These are phyloP conservation scores for Kluyveromyces starmeri DNA, from an alignment of 805 yeast species.

Conservation along the genomic window DNA sequence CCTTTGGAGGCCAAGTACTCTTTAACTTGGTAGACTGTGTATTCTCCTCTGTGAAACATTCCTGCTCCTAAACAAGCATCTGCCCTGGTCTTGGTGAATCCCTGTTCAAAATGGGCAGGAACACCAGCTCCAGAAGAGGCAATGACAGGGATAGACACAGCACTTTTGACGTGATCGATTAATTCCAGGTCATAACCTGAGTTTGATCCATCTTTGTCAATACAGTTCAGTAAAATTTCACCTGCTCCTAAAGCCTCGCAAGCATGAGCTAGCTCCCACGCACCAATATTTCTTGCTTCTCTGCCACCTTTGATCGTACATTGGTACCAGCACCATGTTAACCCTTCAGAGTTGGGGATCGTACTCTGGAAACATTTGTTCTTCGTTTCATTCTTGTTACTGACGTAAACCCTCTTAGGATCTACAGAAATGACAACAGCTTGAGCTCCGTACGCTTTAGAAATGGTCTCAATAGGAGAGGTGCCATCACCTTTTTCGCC, in stretches of 20 bases:
- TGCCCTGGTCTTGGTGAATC: slow-evolving; percentile 66
- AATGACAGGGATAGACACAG: slow-evolving; percentile 84
- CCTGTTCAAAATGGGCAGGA: slow-evolving; percentile 86
- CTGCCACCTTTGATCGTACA: slow-evolving; percentile 97
- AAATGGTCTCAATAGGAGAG: slow-evolving; percentile 88
- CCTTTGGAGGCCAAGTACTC: slow-evolving; percentile 48
- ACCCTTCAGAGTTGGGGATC: slow-evolving; percentile 80
- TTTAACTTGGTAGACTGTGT: slow-evolving; percentile 79
- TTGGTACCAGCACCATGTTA: slow-evolving; percentile 84
- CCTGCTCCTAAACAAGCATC: slow-evolving; percentile 99
- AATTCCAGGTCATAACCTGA: slow-evolving; percentile 89
- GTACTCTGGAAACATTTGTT: slow-evolving; percentile 58
- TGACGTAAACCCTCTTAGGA: slow-evolving; percentile 79
- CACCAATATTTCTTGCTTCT: slow-evolving; percentile 82
- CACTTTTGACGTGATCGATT: slow-evolving; percentile 63
- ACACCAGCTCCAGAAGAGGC: slow-evolving; percentile 97
- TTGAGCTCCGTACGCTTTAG: slow-evolving; percentile 87
- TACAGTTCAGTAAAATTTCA: slow-evolving; percentile 85
- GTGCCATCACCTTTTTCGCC: slow-evolving; percentile 56
- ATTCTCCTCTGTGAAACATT: slow-evolving; percentile 93
- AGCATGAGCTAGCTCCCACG: slow-evolving; percentile 77
- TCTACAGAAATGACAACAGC: slow-evolving; percentile 99
- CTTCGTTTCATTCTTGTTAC: slow-evolving; percentile 43
- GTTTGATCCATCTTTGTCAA: slow-evolving; percentile 95
- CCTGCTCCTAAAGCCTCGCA: slow-evolving; percentile 96